Conservation (phyloP, 768 basidiomycete genomes). For the Boletus insuetus region DNA sequence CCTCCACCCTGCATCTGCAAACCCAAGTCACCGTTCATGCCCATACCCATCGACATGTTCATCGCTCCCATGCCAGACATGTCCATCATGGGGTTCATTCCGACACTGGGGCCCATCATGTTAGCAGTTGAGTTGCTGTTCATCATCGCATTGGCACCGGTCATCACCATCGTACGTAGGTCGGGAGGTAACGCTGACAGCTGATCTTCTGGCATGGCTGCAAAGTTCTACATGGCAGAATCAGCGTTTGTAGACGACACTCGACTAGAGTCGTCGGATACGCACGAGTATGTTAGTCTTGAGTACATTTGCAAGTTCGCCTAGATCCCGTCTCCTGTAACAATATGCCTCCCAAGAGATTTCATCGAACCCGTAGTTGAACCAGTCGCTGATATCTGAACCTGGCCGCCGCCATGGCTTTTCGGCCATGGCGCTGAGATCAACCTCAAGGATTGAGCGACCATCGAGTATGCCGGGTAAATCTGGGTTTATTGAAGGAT, state of each 20-base stretch:
- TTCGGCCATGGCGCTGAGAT: constrained; percentile 67
- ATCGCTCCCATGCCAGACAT: constrained; percentile 64
- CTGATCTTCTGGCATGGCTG: constrained; percentile 81
- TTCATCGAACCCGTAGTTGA: constrained; percentile 99
- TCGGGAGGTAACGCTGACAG: constrained; percentile 75
- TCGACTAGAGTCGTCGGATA: constrained; percentile 7
- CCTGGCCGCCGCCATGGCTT: constrained; percentile 93
- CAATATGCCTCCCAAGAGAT: constrained; percentile 93
- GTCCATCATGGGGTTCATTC: constrained; percentile 76
- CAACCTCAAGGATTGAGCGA: constrained; percentile 81
- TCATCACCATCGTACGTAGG: constrained; percentile 84
- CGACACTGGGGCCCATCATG: constrained; percentile 51
- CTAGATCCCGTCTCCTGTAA: constrained; percentile 76
- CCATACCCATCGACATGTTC: constrained; percentile 54
- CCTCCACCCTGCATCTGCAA: constrained; percentile 48
- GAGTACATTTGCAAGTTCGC: constrained; percentile 74
- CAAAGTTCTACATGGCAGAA: constrained; percentile 56
- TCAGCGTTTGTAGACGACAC: constrained; percentile 3
- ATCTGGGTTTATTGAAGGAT: constrained; percentile 73
- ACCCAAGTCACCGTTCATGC: constrained; percentile 66
- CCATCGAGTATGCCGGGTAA: constrained; percentile 67
- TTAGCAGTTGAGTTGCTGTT: constrained; percentile 49
- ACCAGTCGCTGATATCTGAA: constrained; percentile 94
- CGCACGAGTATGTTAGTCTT: constrained; percentile 82
- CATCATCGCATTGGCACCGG: constrained; percentile 78